These are phyloP conservation scores for Teunomyces aglyptinius DNA, from an alignment of 805 yeast species.

Conservation along the genomic window DNA sequence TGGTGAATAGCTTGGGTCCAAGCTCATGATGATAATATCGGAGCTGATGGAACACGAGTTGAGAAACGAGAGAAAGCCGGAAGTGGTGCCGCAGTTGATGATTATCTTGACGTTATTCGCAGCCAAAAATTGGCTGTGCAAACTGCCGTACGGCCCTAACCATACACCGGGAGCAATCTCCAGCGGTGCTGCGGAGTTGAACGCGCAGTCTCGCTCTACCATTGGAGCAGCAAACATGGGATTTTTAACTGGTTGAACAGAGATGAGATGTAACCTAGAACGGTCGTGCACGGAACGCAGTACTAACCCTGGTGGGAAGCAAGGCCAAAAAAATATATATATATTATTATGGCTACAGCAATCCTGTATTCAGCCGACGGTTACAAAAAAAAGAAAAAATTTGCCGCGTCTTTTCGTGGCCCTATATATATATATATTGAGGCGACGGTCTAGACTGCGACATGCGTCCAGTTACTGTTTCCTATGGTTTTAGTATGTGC, in stretches of 20 bases:
- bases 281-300: constrained; percentile 1
- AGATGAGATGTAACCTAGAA: not conserved
- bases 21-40: constrained; percentile 35
- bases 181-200: not conserved
- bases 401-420: not conserved
- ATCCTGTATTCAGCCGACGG: not conserved
- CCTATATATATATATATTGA: not conserved
- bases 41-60: constrained; percentile 14
- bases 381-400: not conserved
- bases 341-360: not conserved
- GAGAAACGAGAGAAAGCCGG: constrained; percentile 26
- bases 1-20: constrained; percentile 35
- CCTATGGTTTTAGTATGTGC: not conserved
- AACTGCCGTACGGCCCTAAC: constrained; percentile 21
- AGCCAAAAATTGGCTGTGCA: constrained; percentile 8
- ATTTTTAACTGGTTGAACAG: constrained; percentile 49
- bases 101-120: constrained; percentile 32
- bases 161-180: constrained; percentile 28
- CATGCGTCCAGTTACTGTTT: not conserved
- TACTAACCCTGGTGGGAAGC: not conserved
- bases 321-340: not conserved
- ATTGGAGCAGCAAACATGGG: constrained; percentile 65
- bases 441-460: not conserved
- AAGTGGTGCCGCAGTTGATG: constrained; percentile 38
- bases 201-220: constrained; percentile 42